These are phyloP conservation scores for Anastatica hierochuntica DNA, from an alignment of 345 rosid species.

Conservation along the genomic window DNA sequence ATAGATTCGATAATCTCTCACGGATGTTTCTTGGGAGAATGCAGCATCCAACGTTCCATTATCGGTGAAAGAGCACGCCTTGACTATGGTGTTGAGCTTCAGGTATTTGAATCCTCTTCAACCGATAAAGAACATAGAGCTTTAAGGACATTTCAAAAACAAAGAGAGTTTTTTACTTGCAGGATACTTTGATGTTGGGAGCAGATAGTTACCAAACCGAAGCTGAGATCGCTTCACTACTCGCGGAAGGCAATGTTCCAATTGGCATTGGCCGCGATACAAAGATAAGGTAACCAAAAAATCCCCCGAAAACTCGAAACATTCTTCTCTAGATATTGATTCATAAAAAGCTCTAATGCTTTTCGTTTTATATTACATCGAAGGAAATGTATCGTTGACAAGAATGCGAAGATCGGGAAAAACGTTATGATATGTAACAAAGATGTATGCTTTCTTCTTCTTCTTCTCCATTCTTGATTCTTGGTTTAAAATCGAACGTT, in stretches of 20 bases:
- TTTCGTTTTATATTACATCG: conserved; percentile 1
- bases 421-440: conserved; percentile 64
- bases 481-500: neutral
- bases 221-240: conserved; percentile 76
- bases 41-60: conserved; percentile 61
- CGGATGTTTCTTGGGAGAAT: conserved; percentile 92
- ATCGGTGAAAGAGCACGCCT: conserved; percentile 88
- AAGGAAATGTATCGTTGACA: conserved; percentile 93
- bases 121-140: neutral
- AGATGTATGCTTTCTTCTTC: too few species aligned
- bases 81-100: conserved; percentile 77
- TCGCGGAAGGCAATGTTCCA: conserved; percentile 82
- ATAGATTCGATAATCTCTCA: conserved; percentile 79
- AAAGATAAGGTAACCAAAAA: conserved; percentile 58
- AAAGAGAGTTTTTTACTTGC: conserved; percentile 7
- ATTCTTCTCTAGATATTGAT: neutral
- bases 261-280: conserved; percentile 77
- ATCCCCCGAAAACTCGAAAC: neutral
- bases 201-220: conserved; percentile 91
- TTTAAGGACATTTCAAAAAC: conserved; percentile 3
- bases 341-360: too few species aligned
- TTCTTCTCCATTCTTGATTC: neutral
- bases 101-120: conserved; percentile 38
- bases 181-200: conserved; percentile 91
- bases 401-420: conserved; percentile 86